Evolutionary conservation across 495 filamentous ascomycete genomes (phyloP), one percentile per base, ranked within the genome.

Genomic region (Trichocladium uniseriatum): DNA sequence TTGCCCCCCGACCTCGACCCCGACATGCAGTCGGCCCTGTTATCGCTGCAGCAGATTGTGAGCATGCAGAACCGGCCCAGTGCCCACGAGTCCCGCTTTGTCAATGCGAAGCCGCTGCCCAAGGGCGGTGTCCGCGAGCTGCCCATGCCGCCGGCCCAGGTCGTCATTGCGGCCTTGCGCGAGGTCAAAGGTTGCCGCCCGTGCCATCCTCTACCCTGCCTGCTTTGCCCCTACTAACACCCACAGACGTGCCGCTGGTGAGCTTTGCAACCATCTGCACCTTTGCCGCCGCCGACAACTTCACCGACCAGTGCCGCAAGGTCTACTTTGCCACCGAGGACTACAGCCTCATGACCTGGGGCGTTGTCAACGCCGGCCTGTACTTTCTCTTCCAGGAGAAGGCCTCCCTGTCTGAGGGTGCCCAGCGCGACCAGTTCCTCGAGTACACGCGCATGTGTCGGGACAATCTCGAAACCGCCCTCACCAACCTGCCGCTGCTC

Each of bases 321-420:
- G 66, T 83, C 0, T 84, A 79, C 49, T 82, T 83, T 41, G 67
- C 69, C 18, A 76, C 75, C 1, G 76, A 81, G 6, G 74, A 80
- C 14, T 73, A 71, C 51, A 74, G 77, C 2, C 66, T 78, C 28
- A 68, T 74, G 1, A 73, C 71, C 0, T 80, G 79, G 45, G 74
- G 80, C 20, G 63, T 76, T 13, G 73, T 80, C 0, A 79, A 79
- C 48, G 69, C 75, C 10, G 72, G 75, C 0, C 61, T 86, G 4
- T 78, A 77, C 37, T 74, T 76, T 51, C 49, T 82, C 4, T 76
- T 85, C 39, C 65, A 70, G 31, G 79, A 83, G 28, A 63, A 66
- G 31, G 68, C 66, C 21, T 54, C 66, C 13, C 48, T 50, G 6
- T 58, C 63, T 6, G 58, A 68, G 5, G 70, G 69, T 1, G 38